Evolutionary conservation across 164 flowering plant genomes (phyloP), one percentile per base, ranked within the genome.

Genomic region (Vitis cinerea): DNA sequence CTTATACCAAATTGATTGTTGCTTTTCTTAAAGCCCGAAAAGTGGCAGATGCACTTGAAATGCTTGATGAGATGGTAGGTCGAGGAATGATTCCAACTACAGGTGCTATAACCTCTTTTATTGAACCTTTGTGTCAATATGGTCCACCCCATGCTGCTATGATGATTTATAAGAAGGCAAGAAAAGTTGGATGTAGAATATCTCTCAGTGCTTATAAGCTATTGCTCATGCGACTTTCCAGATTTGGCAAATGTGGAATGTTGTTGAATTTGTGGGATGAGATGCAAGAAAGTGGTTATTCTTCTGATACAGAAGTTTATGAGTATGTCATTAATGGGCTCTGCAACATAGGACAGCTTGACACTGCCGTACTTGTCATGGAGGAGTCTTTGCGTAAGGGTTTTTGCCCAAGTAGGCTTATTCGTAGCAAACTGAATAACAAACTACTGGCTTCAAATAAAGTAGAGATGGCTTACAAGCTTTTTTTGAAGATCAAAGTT

Each of bases 81-180:
- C 78, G 74, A 69, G 90, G 87, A 63, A 73, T 95, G 10, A 37
- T 80, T 73, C 98, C 97, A 6, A 77, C 80, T 37, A 83, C 90
- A 8, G 98, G 98, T 63, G 68, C 74, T 16, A 49, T 91, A 62
- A 88, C 94, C 51, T 82, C 86, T 30, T 88, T 87, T 66, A 78
- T 95, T 50, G 81, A 87, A 63, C 89, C 84, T 51, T 67, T 91
- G 71, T 95, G 99, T 74, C 78, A 87, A 61, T 92, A 83, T 78
- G 99, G 98, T 64, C 99, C 98, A 50, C 98, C 99, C 14, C 83
- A 92, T 80, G 98, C 98, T 71, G 98, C 98, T 23, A 70, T 88
- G 85, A 75, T 83, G 82, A 78, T 95, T 11, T 93, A 92, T 78
- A 83, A 82, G 81, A 87, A 83, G 72, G 88, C 94, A 50, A 87